A percentile compares a stretch with the other conserved stretches of the same genome.
Evolutionary conservation across 805 yeast species (phyloP).

Genomic region (Grigorovia transvaalensis): DNA sequence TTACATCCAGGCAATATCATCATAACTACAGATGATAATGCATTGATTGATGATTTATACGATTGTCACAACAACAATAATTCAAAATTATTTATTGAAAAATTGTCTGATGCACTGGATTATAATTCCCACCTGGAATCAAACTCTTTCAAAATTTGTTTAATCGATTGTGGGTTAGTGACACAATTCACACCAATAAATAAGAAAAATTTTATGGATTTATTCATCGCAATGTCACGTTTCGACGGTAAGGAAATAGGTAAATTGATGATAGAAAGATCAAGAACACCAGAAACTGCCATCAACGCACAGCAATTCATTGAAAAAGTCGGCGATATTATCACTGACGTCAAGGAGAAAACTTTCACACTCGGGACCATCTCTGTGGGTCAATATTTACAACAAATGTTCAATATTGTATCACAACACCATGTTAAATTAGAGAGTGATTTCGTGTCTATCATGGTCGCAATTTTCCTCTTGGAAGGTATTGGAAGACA

Average conservation of each 20-base stretch:
- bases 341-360: constrained; percentile 67
- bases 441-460: constrained; percentile 96
- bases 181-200: constrained; percentile 76
- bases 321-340: constrained; percentile 73
- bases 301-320: constrained; percentile 79
- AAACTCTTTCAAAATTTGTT: constrained; percentile 68
- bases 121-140: constrained; percentile 22
- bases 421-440: constrained; percentile 88
- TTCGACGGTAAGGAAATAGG: constrained; percentile 96
- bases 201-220: constrained; percentile 75
- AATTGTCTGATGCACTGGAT: not conserved
- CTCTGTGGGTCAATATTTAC: constrained; percentile 82
- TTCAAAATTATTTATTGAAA: not conserved
- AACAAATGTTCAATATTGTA: constrained; percentile 83
- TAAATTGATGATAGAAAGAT: constrained; percentile 87
- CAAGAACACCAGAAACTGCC: constrained; percentile 90
- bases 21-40: constrained; percentile 52
- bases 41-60: constrained; percentile 21
- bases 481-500: constrained; percentile 94
- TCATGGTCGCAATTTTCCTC: constrained; percentile 83
- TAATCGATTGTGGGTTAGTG: constrained; percentile 86
- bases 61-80: constrained; percentile 5
- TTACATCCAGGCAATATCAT: constrained; percentile 94
- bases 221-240: constrained; percentile 78
- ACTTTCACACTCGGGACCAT: constrained; percentile 90